Base-by-base conservation (phyloP, 2,329 filamentous ascomycete genomes). In the Xylaria polymorpha region DNA sequence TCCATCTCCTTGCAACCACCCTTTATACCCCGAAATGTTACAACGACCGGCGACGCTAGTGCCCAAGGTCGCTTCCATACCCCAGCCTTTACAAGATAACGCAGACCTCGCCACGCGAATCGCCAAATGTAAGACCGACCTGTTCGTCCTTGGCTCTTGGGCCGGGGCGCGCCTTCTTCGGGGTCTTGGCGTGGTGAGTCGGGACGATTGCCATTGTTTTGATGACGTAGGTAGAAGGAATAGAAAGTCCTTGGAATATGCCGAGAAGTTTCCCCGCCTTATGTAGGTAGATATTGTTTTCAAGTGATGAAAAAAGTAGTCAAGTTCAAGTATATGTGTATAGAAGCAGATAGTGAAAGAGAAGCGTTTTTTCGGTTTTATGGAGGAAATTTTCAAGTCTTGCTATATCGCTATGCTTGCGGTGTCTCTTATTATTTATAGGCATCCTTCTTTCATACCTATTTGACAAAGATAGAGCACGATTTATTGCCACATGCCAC, bases 121-220 rank as follows among this genome's bases (percentile, higher is more conserved):
- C 32, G n/a, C 66, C 66, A 56, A 67, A 67, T 1, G 60, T 67
- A 8, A 67, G 66, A 15, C 55, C 32, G 18, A 64, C 66, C 1
- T 53, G 20, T 1, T 67, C 20, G 10, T 67, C 65, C 43, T 67
- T 64, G n/a, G 29, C 37, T 37, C 37, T 59, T 5, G 29, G n/a
- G 12, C 65, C 46, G 15, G 53, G 60, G 15, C 53, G 44, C 32
- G 48, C 4, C 18, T 43, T 62, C 2, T 35, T 14, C 2, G 20
- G n/a, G 7, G n/a, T 10, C 9, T 57, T 59, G n/a, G 4, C 22
- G 32, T 39, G 18, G 1, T 55, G 50, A 15, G 50, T 56, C 35
- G 12, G 12, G 6, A 25, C 10, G 41, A 18, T 44, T 44, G 14
- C 18, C 41, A 15, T 15, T n/a, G 41, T n/a, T 44, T 18, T 44